Base-by-base conservation (phyloP, 495 filamentous ascomycete genomes). In the Rostrohypoxylon terebratum region DNA sequence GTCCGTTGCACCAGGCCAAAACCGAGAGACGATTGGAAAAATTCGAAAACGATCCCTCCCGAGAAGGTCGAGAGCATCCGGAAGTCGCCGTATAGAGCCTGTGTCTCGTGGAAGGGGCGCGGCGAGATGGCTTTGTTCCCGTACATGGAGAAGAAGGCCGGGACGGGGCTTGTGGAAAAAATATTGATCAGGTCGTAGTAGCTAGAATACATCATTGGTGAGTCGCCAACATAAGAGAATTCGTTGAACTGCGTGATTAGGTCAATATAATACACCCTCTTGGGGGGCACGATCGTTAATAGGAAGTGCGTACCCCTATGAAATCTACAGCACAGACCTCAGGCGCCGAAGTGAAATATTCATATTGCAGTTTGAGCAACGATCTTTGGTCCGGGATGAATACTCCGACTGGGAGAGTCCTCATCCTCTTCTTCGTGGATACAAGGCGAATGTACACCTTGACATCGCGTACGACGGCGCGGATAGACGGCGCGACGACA, bases 141-240 rank as follows among this genome's bases (percentile, higher is more conserved):
- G 74, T 94, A 94, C 77, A 92, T 90, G 38, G 91, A 87, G 73
- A 93, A 92, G 85, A 93, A 94, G 54, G 88, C 85, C 11, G 91
- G 92, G 3, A 92, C 87, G 13, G 87, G 85, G 78, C 92, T 91
- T 34, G 82, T 82, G 51, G 77, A 59, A 76, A 92, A 93, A 71
- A 90, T 84, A 40, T 85, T 69, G 23, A 68, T n/a, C 11, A 68
- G 3, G 4, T 31, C n/a, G 42, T 87, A 73, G 78, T 90, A 93
- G 11, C 87, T 85, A 0, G 90, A 92, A 4, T 66, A 51, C 9
- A 69, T 23, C 75, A 87, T 91, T 36, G 79, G 78, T 0, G 88
- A 90, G 21, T 88, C 65, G 25, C 90, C 90, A 63, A 87, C 91
- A 90, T 90, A 93, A 18, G 85, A 87, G 79, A 91, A 93, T 76